phyloP scores from a whole-genome alignment of 2,329 filamentous ascomycete genomes.

The Talaromyces sp. region DNA sequence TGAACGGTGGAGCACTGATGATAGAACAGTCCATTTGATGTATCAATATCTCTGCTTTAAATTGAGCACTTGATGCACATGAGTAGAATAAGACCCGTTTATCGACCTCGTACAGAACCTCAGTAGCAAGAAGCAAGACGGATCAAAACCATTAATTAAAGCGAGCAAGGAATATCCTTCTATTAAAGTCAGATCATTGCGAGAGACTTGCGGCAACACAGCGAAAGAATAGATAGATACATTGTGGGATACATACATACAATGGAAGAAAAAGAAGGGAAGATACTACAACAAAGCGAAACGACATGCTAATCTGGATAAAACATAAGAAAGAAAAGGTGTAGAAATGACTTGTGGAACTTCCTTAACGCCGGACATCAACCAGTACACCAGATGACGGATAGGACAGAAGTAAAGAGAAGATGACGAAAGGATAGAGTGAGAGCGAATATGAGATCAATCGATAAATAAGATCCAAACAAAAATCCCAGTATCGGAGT shows the following conservation, averaged over 20 bases:
- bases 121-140: not conserved
- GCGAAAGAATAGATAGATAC: not conserved
- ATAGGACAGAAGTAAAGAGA: not conserved
- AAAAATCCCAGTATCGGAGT: not conserved
- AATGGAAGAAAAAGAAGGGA: not conserved
- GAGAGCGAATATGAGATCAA: not conserved
- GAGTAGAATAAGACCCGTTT: not conserved
- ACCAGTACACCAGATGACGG: conserved; percentile 1
- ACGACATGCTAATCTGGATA: not conserved
- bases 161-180: not conserved
- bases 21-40: conserved; percentile 8
- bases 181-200: not conserved
- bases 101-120: not conserved
- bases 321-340: not conserved
- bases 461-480: not conserved
- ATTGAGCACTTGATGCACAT: not conserved
- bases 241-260: conserved; percentile 10
- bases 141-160: not conserved
- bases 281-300: not conserved
- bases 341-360: not conserved
- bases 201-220: no score
- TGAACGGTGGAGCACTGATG: not conserved
- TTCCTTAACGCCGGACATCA: conserved; percentile 1
- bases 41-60: not conserved
- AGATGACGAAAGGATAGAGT: not conserved